Base-by-base conservation (phyloP, 768 basidiomycete species). In the Agaricus sinodeliciosus region DNA sequence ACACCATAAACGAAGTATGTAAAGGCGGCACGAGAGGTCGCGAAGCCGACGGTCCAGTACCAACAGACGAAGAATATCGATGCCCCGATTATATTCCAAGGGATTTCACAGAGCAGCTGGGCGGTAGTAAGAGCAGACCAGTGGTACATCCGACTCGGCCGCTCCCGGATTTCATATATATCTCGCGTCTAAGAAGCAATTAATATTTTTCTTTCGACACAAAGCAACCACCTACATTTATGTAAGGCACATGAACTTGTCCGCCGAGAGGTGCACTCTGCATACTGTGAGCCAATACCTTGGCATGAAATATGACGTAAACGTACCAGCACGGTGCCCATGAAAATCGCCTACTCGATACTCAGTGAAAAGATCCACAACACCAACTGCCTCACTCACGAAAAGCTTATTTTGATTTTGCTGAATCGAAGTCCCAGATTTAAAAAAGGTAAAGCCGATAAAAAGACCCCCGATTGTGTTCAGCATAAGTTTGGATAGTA, bases 31-130 rank as follows among this genome's bases (percentile, higher is more conserved):
- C 84, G 70, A 11, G 73, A 70, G 5, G 60, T 69, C 2, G 71
- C 70, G 61, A 81, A 81, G 0, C 81, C 84, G 19, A 86, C 81
- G 1, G 84, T 83, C 80, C 81, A 87, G 63, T 77, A 88, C 85
- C 85, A 88, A 62, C 80, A 84, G 16, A 82, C 60, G 71, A 81
- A 88, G 71, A 81, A 82, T 4, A 87, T 43, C 0, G 75, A 70
- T 0, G 83, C 79, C 22, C 80, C 80, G 1, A 82, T 12, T 15
- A 85, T 77, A 57, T 85, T 84, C 80, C 81, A 85, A 0, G 84
- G 84, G 2, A 85, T 56, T 56, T 85, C 84, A 6, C 75, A 73
- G 3, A 80, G 55, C 53, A 84, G 70, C 53, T 80, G 80, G 0
- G 81, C 69, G 0, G 80, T 77, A 11, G 80, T 59, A 27, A 83